Conservation (phyloP, 2,329 filamentous ascomycete genomes). For the Colletotrichum simmondsii region DNA sequence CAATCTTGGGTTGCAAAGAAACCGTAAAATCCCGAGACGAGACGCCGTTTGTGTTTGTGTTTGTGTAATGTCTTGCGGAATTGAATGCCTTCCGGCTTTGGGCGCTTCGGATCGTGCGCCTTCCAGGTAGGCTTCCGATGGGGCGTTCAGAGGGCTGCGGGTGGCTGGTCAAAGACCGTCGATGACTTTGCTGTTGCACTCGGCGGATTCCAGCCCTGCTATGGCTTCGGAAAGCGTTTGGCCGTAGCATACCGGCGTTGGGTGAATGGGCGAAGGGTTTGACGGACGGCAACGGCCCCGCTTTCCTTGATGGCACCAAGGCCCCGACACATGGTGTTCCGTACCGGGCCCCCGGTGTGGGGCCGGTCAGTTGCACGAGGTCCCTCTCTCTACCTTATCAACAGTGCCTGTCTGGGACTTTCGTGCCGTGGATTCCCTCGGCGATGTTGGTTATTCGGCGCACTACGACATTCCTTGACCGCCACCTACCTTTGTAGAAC, state of each 20-base stretch:
- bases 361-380: neutral
- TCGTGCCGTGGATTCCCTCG: neutral
- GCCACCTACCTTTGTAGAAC: neutral
- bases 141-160: neutral
- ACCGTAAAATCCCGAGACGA: neutral
- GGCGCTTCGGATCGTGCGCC: neutral
- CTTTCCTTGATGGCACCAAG: neutral
- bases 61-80: neutral
- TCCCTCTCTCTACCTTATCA: neutral
- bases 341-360: neutral
- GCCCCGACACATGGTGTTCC: no score
- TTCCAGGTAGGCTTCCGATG: neutral
- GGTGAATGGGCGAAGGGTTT: neutral
- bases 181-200: neutral
- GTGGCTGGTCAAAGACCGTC: neutral
- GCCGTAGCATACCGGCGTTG: neutral
- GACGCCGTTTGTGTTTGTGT: neutral
- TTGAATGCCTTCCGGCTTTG: neutral
- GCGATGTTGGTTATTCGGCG: neutral
- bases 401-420: neutral
- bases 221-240: neutral
- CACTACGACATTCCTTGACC: neutral
- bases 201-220: neutral
- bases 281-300: neutral
- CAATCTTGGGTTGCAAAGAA: neutral